Conservation (phyloP, 306 rosid genomes). For the Spatholobus suberectus region DNA sequence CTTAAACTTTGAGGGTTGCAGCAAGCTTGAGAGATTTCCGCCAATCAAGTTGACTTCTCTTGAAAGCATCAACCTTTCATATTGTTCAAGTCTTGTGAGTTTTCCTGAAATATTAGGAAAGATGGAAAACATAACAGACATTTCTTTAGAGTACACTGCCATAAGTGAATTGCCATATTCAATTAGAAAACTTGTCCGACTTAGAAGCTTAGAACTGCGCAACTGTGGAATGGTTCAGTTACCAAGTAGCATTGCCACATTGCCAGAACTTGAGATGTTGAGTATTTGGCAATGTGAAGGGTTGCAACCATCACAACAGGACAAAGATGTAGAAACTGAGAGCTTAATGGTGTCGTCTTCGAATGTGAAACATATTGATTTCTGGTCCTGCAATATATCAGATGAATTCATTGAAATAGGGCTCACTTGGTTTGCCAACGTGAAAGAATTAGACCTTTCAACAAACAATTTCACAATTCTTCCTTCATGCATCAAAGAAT, state of each 20-base stretch:
- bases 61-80: no score
- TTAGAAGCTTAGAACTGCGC: neutral
- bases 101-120: no score
- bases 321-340: neutral
- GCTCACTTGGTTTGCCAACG: neutral
- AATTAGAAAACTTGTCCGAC: neutral
- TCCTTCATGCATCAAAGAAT: neutral
- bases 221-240: conserved; percentile 5
- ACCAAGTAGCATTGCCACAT: neutral
- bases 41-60: no score
- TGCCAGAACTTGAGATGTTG: conserved; percentile 11
- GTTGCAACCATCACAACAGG: neutral
- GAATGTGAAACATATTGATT: neutral
- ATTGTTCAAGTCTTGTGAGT: no score
- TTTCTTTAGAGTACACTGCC: conserved; percentile 13
- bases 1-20: neutral
- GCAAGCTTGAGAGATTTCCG: neutral
- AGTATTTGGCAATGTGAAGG: conserved; percentile 14
- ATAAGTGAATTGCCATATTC: neutral
- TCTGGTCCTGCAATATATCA: neutral
- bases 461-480: neutral
- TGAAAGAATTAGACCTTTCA: neutral
- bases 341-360: no score
- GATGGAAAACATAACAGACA: neutral
- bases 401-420: neutral